Conservation (phyloP, 805 yeast genomes). For the Wickerhamiella lipophila region DNA sequence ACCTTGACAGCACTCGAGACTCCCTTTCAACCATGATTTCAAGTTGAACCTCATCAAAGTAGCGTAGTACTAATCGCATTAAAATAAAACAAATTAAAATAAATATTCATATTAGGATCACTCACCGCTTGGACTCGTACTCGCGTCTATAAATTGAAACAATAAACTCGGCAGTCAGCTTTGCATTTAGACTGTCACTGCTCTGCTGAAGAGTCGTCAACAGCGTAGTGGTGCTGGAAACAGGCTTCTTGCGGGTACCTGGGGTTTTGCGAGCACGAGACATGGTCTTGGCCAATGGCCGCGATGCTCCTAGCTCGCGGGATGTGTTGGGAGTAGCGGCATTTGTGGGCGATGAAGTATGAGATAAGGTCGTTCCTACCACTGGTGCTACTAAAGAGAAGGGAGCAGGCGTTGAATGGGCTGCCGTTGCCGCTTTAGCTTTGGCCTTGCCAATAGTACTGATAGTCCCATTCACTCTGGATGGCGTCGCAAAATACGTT, state of each 20-base stretch:
- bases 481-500: conserved; percentile 2
- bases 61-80: too few relatives aligned
- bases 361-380: not conserved
- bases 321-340: not conserved
- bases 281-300: not conserved
- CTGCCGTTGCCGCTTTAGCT: not conserved
- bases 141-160: conserved; percentile 1
- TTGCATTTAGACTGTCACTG: not conserved
- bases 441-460: conserved; percentile 6
- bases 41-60: too few relatives aligned
- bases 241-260: not conserved
- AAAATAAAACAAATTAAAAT: not conserved
- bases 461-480: conserved; percentile 7
- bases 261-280: not conserved
- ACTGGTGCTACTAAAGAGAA: not conserved
- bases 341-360: not conserved
- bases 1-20: too few relatives aligned
- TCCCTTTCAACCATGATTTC: too few relatives aligned
- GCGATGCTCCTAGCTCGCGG: not conserved
- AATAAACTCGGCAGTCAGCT: conserved; percentile 8
- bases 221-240: not conserved
- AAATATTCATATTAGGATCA: not conserved
- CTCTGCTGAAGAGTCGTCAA: not conserved
- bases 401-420: conserved; percentile 6
- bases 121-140: not conserved